Conservation (phyloP, 768 basidiomycete genomes). For the Panus rudis region DNA sequence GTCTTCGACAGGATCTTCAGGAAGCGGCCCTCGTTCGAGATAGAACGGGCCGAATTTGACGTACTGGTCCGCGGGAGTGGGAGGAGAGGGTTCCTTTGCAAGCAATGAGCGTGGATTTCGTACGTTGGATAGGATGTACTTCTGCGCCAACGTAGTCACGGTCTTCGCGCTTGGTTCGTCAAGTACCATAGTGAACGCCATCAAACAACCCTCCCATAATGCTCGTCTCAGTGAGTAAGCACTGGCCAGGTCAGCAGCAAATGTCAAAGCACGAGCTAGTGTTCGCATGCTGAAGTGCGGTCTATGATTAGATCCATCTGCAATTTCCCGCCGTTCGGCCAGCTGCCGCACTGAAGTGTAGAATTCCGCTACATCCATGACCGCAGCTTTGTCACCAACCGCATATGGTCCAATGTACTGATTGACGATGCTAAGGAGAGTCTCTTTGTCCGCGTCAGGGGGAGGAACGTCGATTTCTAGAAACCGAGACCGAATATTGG, state of each 20-base stretch:
- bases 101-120: slow-evolving; percentile 75
- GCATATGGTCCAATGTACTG: slow-evolving; percentile 85
- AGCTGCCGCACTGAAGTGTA: slow-evolving; percentile 76
- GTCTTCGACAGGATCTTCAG: slow-evolving; percentile 58
- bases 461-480: slow-evolving; percentile 95
- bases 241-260: slow-evolving; percentile 75
- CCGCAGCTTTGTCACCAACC: slow-evolving; percentile 76
- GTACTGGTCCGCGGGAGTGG: slow-evolving; percentile 44
- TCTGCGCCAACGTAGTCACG: slow-evolving; percentile 65
- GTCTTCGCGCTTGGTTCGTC: slow-evolving; percentile 62
- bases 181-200: slow-evolving; percentile 97
- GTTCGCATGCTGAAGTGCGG: slow-evolving; percentile 99
- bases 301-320: slow-evolving; percentile 87
- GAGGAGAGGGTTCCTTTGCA: slow-evolving; percentile 56
- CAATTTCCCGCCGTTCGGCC: slow-evolving; percentile 67
- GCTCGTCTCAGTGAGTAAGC: slow-evolving; percentile 77
- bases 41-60: slow-evolving; percentile 91
- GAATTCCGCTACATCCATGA: slow-evolving; percentile 90
- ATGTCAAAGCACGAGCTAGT: slow-evolving; percentile 81
- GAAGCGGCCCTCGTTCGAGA: slow-evolving; percentile 69
- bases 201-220: slow-evolving; percentile 93
- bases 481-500: slow-evolving; percentile 84
- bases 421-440: slow-evolving; percentile 75
- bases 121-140: slow-evolving; percentile 71
- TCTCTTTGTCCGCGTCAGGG: slow-evolving; percentile 88